A percentile compares a stretch with the other conserved stretches of the same genome.
These are phyloP conservation scores for Saccharomyces hybrid DNA, from an alignment of 1,139 yeast genomes.

Conservation along the genomic window DNA sequence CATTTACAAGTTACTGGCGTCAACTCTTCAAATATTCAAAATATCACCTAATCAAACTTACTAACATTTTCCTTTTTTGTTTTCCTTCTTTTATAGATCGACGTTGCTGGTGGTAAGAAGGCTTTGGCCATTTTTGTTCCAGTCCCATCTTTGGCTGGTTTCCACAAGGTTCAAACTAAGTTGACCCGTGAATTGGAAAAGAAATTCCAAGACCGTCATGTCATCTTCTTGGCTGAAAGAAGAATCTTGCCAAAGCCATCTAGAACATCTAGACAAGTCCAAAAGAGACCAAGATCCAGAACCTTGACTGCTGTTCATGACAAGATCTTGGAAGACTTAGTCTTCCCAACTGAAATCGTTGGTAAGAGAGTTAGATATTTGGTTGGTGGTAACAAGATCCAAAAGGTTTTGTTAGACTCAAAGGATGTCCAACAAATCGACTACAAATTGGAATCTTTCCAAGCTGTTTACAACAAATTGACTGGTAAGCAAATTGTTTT, in stretches of 20 bases:
- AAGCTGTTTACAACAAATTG: conserved; percentile 95
- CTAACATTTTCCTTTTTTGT: not conserved
- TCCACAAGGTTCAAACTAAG: conserved; percentile 97
- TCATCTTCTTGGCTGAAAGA: conserved; percentile 98
- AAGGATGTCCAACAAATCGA: conserved; percentile 97
- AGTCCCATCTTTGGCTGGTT: conserved; percentile 84
- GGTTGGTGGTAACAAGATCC: conserved; percentile 98
- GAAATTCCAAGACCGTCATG: conserved; percentile 99
- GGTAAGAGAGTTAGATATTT: conserved; percentile 99
- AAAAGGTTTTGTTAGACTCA: conserved; percentile 96
- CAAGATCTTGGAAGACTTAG: conserved; percentile 96
- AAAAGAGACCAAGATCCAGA: conserved; percentile 99
- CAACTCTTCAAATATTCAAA: not conserved
- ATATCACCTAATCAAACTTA: not conserved
- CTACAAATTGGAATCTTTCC: conserved; percentile 99
- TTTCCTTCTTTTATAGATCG: conserved; percentile 41
- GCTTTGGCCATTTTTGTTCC: conserved; percentile 98
- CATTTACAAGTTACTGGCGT: not conserved
- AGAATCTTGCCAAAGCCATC: conserved; percentile 97
- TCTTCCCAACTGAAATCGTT: conserved; percentile 98
- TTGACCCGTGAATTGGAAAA: conserved; percentile 99
- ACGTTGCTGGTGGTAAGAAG: conserved; percentile 97
- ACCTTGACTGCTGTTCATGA: conserved; percentile 98
- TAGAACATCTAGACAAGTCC: conserved; percentile 83
- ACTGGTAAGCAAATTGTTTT: conserved; percentile 99